Evolutionary conservation across 768 basidiomycete genomes (phyloP).

Genomic region (Xanthoconium purpureum): DNA sequence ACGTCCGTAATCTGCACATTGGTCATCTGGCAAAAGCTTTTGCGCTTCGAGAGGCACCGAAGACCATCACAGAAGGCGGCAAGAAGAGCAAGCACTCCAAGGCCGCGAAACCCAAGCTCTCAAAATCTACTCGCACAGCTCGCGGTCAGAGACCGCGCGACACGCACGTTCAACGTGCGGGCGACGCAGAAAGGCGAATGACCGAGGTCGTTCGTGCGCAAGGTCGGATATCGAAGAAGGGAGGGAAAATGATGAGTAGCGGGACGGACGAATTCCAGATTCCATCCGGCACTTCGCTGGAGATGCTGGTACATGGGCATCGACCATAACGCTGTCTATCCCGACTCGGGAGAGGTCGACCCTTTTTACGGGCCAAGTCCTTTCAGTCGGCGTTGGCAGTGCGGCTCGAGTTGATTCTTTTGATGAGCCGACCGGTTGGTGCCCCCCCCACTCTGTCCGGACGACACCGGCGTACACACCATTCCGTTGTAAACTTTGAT

Average conservation of each 20-base stretch:
- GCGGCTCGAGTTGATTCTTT: neutral
- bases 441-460: neutral
- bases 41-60: constrained; percentile 82
- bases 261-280: constrained; percentile 79
- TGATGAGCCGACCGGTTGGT: neutral
- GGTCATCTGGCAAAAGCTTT: constrained; percentile 94
- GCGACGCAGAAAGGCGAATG: constrained; percentile 79
- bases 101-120: neutral
- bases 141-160: constrained; percentile 26
- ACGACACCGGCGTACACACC: neutral
- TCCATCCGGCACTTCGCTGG: constrained; percentile 58
- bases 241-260: constrained; percentile 68
- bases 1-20: constrained; percentile 89
- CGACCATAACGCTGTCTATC: constrained; percentile 3
- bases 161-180: constrained; percentile 39
- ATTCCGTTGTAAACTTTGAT: neutral
- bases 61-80: constrained; percentile 28
- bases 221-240: constrained; percentile 76
- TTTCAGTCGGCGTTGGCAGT: neutral
- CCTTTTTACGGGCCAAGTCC: neutral
- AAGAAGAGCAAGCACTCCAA: constrained; percentile 15
- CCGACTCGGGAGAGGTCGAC: neutral
- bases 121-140: constrained; percentile 6
- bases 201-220: constrained; percentile 78
- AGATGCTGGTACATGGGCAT: constrained; percentile 47